Evolutionary conservation across 2,329 filamentous ascomycete species (phyloP), one percentile per base, ranked within the genome.

Genomic region (Coniella vitis): DNA sequence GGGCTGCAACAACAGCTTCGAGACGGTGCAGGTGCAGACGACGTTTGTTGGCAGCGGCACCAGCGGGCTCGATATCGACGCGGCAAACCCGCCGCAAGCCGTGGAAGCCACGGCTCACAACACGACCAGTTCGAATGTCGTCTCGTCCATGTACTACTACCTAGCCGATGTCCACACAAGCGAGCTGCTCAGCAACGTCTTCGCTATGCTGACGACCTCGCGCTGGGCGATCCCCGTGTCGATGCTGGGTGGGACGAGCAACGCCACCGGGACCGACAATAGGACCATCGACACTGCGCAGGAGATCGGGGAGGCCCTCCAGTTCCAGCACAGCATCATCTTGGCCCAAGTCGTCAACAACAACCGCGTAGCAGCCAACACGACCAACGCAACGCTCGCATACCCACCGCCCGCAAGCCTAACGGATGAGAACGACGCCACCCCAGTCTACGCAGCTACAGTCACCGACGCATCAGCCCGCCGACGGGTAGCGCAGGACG

Each of bases 271-370:
- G 48, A 50, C 57, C 56, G 42, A 53, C 54, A 10, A 29, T 29
- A 29, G 51, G 48, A 50, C 57, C 56, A 39, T 52, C 54, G 25
- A 29, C 10, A 29, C 25, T 5, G 25, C 25, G 25, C 25, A 29
- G 25, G 5, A 54, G 47, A 35, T 57, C 56, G 8, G 55, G 9
- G 0, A 61, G 63, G n/a, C 57, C 58, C 0, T 61, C 61, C 1
- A 61, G 59, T 1, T 50, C 50, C 3, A 71, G 44, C 0, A 53
- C 71, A 1, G 63, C 60, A n/a, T 67, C 69, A 55, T 80, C 78
- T 17, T 77, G 71, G 44, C 63, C 54, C 22, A 87, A 64, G 61
- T 81, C 84, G 2, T 67, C 67, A 13, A 79, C 68, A 17, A 12
- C 0, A 16, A 2, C 34, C 42, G 42, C 10, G 13, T 36, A 16